phyloP scores from a whole-genome alignment of 495 filamentous ascomycete genomes.

The Lasiosphaeria miniovina region DNA sequence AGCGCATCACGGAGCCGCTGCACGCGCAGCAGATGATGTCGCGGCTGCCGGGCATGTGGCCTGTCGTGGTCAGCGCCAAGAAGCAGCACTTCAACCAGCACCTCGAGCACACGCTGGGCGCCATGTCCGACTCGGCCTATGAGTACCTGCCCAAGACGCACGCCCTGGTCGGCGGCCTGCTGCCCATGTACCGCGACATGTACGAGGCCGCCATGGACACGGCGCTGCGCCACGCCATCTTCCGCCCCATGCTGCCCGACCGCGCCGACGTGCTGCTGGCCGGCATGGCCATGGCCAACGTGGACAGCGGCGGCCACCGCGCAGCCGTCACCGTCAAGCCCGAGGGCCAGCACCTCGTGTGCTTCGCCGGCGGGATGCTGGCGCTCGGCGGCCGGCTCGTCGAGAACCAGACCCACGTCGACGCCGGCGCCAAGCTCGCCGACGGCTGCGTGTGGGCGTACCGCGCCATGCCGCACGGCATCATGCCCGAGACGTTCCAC shows the following conservation, averaged over 20 bases:
- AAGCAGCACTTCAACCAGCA: conserved; percentile 28
- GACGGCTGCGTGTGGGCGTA: conserved; percentile 88
- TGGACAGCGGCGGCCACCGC: conserved; percentile 58
- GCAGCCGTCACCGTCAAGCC: conserved; percentile 48
- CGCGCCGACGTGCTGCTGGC: conserved; percentile 43
- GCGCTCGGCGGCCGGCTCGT: conserved; percentile 73
- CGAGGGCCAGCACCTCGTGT: conserved; percentile 45
- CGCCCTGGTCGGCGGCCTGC: conserved; percentile 67
- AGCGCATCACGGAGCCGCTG: conserved; percentile 72
- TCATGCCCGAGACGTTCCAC: conserved; percentile 76
- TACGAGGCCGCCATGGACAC: conserved; percentile 67
- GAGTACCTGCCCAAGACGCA: conserved; percentile 78
- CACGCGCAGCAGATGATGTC: conserved; percentile 63
- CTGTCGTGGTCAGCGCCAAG: conserved; percentile 36
- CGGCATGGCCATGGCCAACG: conserved; percentile 57
- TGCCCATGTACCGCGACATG: conserved; percentile 70
- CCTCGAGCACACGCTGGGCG: conserved; percentile 63
- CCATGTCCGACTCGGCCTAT: conserved; percentile 75
- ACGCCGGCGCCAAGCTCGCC: conserved; percentile 68
- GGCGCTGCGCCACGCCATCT: conserved; percentile 65
- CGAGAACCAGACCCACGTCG: conserved; percentile 61
- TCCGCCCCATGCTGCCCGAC: conserved; percentile 57
- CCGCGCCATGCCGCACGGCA: conserved; percentile 63
- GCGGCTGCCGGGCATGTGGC: conserved; percentile 62
- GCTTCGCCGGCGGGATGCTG: conserved; percentile 84